These are phyloP conservation scores for Solanum gandarillasii DNA, from an alignment of 257 asterid species.

Conservation along the genomic window DNA sequence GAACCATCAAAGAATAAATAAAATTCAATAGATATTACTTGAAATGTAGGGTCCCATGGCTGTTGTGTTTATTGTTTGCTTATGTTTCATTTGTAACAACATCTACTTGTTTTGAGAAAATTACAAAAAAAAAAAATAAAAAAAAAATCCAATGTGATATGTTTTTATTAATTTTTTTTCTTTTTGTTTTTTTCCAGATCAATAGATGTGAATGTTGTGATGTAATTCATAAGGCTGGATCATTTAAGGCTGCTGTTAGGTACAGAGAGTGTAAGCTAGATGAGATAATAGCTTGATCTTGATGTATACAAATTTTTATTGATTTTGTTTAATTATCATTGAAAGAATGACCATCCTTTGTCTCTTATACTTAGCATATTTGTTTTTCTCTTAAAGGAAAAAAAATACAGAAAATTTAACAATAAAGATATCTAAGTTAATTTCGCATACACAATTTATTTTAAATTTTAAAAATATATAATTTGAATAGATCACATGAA, in stretches of 20 bases:
- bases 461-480: too few species aligned
- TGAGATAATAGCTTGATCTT: conserved; percentile 39
- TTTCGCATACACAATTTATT: fast-evolving
- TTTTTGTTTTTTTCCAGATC: not conserved
- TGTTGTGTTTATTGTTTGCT: not conserved
- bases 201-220: conserved; percentile 62
- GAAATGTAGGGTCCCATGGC: not conserved
- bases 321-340: not conserved
- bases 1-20: not conserved
- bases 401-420: not conserved
- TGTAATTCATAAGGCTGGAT: conserved; percentile 10
- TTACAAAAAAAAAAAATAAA: not conserved
- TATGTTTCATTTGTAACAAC: not conserved
- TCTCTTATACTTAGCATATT: not conserved
- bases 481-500: too few species aligned
- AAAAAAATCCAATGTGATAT: not conserved
- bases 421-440: not conserved
- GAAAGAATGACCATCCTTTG: not conserved
- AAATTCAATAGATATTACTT: not conserved
- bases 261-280: conserved; percentile 34
- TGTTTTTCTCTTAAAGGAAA: not conserved
- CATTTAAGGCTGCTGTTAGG: conserved; percentile 14
- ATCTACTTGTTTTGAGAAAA: not conserved
- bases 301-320: not conserved
- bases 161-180: too few species aligned